A percentile compares a stretch with the other conserved stretches of the same genome.
Conservation (phyloP, 192 early-diverging fungal genomes). For the Pilaira anomala region DNA sequence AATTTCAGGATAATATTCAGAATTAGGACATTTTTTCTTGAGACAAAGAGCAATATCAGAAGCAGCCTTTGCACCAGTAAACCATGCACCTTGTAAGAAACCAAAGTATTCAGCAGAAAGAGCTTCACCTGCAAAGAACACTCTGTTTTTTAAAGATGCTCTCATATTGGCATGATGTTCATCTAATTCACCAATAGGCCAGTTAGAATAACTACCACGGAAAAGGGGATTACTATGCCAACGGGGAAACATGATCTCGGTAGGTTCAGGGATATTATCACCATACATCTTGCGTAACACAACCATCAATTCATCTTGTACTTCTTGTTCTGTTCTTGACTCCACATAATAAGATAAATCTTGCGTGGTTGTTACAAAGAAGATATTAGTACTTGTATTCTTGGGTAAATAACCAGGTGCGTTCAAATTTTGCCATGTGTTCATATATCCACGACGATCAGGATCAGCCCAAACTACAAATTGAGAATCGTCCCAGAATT, state of each 20-base stretch:
- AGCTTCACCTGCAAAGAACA: slow-evolving; percentile 42
- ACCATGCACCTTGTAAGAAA: slow-evolving; percentile 32
- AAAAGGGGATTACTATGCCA: slow-evolving; percentile 39
- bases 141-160: slow-evolving; percentile 30
- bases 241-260: slow-evolving; percentile 30
- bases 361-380: slow-evolving; percentile 36
- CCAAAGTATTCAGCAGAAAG: slow-evolving; percentile 31
- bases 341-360: slow-evolving; percentile 27
- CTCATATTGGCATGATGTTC: slow-evolving; percentile 38
- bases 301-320: slow-evolving; percentile 28
- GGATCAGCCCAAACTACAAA: slow-evolving; percentile 36
- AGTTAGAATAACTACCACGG: slow-evolving; percentile 39
- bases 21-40: slow-evolving; percentile 21
- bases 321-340: slow-evolving; percentile 23
- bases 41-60: slow-evolving; percentile 16
- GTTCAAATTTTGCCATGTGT: slow-evolving; percentile 35
- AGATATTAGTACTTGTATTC: slow-evolving; percentile 23
- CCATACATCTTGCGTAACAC: slow-evolving; percentile 37
- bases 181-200: slow-evolving; percentile 38
- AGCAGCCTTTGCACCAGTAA: slow-evolving; percentile 18
- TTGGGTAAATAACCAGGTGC: slow-evolving; percentile 31
- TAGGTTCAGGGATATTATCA: slow-evolving; percentile 26
- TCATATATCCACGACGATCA: slow-evolving; percentile 23
- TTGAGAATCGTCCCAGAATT: slow-evolving; percentile 40
- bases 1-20: slow-evolving; percentile 30